Conservation (phyloP, 116 monocot species). For the Posidonia oceanica region DNA sequence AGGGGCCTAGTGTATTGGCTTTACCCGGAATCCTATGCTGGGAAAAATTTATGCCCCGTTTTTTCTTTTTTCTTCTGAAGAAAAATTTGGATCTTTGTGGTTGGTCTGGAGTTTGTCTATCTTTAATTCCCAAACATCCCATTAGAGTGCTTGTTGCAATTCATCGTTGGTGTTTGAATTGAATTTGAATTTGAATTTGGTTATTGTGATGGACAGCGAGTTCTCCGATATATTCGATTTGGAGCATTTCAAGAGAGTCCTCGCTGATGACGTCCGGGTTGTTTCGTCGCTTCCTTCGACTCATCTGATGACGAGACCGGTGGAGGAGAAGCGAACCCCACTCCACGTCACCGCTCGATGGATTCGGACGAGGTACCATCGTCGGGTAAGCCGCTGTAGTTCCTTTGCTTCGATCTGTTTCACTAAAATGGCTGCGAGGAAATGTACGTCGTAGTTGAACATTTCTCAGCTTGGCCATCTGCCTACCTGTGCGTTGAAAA, state of each 20-base stretch:
- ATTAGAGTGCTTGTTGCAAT: neutral
- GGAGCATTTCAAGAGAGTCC: constrained; percentile 77
- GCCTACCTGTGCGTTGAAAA: too few species aligned
- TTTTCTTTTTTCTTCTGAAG: neutral
- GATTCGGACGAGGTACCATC: constrained; percentile 57
- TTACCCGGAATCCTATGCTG: constrained; percentile 4
- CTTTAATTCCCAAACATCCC: neutral
- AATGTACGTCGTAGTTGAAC: too few species aligned
- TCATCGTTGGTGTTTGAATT: neutral
- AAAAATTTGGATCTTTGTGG: neutral
- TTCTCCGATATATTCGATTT: constrained; percentile 90
- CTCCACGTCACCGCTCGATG: constrained; percentile 55
- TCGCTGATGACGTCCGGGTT: constrained; percentile 64
- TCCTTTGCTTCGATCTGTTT: too few species aligned
- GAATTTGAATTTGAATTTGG: neutral
- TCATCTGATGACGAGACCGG: constrained; percentile 61
- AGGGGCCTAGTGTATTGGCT: constrained; percentile 1
- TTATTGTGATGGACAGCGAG: constrained; percentile 16
- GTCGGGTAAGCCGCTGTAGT: constrained; percentile 10
- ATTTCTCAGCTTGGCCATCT: too few species aligned
- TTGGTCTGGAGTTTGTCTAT: neutral
- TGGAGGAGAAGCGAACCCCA: constrained; percentile 72
- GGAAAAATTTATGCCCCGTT: neutral
- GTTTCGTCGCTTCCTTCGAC: constrained; percentile 82
- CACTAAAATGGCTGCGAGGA: too few species aligned